Evolutionary conservation across 352 stramenopile genomes (phyloP), one percentile per base, ranked within the genome.

Genomic region (Globisporangium carolinianum): DNA sequence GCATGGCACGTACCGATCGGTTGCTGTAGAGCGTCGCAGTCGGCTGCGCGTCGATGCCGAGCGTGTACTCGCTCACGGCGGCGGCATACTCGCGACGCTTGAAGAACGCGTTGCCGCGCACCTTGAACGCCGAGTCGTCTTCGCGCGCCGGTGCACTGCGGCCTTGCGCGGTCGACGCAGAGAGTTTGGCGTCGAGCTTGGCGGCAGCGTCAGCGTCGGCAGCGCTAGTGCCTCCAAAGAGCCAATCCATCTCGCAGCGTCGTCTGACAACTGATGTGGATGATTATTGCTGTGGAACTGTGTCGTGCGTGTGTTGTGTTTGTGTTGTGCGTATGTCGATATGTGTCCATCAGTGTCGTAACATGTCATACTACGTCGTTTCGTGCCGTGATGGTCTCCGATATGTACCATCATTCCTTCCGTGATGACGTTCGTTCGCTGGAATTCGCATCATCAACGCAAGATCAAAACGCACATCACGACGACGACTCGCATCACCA

Each of bases 1-100:
- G 24, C 24, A 53, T 8, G 47, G 6, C 14, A 37, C 58, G 11
- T 47, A 78, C 72, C 35, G 83, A 93, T 37, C 83, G 79, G 58
- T 93, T 93, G 68, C 83, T 93, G 60, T 79, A 75, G 32, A 93
- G 65, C 48, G 83, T 93, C 6, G 83, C 80, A 0, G 78, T 84
- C 17, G 83, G 69, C 36, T 68, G 57, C 12, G 62, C 60, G 6
- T 65, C 75, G 47, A 93, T 80, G 14, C 83, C 83, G 0, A 70
- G 42, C 18, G 83, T 81, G 61, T 91, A 93, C 62, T 91, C 80
- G 55, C 39, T 59, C 36, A 78, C 66, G 0, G 83, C 83, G 8
- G 50, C 69, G 35, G 72, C 68, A 55, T 72, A 93, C 35, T 89
- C 67, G 48, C 77, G 75, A 32, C 57, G 57, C 47, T 81, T 78